These are phyloP conservation scores for Trametes cinnabarina DNA, from an alignment of 768 basidiomycete genomes.

Conservation along the genomic window DNA sequence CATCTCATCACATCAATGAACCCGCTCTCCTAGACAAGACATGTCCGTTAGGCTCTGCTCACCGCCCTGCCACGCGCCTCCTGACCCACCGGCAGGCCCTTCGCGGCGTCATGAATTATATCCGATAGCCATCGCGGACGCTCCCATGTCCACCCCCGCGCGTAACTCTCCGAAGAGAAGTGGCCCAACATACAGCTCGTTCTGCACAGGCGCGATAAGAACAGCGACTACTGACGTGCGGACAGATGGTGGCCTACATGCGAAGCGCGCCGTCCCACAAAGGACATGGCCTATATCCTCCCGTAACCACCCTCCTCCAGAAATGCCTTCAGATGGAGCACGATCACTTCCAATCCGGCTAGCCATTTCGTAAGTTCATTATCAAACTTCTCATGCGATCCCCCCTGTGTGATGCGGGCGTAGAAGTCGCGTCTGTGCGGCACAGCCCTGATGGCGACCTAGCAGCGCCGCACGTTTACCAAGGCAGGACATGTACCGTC, in stretches of 20 bases:
- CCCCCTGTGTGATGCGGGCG: constrained; percentile 56
- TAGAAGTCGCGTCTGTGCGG: constrained; percentile 65
- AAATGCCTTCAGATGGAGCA: constrained; percentile 49
- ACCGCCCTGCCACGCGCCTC: not conserved
- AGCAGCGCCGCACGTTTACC: constrained; percentile 1
- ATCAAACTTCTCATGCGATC: constrained; percentile 52
- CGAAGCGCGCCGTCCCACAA: not conserved
- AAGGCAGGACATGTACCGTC: not conserved
- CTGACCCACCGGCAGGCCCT: constrained; percentile 1
- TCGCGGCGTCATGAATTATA: constrained; percentile 20
- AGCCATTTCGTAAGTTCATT: constrained; percentile 60
- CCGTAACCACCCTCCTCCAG: constrained; percentile 56
- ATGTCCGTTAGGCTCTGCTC: constrained; percentile 14
- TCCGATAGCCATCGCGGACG: constrained; percentile 8
- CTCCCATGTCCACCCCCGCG: not conserved
- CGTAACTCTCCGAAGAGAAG: constrained; percentile 15
- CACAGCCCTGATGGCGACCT: constrained; percentile 48
- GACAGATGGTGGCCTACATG: constrained; percentile 14
- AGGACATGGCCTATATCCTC: constrained; percentile 39
- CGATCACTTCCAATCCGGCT: constrained; percentile 50
- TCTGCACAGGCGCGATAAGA: constrained; percentile 10
- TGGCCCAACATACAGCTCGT: not conserved
- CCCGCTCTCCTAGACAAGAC: constrained; percentile 1
- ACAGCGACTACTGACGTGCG: constrained; percentile 10
- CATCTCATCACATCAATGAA: constrained; percentile 13